These are phyloP conservation scores for Candida cerambycidarum DNA, from an alignment of 805 yeast species.

Conservation along the genomic window DNA sequence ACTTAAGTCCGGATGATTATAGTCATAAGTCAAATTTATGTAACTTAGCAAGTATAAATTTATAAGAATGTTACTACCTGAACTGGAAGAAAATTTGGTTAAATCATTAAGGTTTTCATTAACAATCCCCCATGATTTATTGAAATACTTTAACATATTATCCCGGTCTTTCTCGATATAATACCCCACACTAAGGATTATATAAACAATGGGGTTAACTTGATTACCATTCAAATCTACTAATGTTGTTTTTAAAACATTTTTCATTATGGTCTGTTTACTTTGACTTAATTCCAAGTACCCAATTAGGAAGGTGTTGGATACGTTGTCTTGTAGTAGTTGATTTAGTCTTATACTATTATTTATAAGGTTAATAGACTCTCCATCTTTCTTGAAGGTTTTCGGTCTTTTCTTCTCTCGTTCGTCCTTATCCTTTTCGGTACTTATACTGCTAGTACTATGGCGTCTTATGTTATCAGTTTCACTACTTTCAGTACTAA, in stretches of 20 bases:
- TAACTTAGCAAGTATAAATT: conserved; percentile 46
- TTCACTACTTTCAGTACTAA: too few species aligned
- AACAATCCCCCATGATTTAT: conserved; percentile 39
- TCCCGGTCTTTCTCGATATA: conserved; percentile 28
- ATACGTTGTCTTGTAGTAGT: conserved; percentile 19
- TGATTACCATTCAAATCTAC: conserved; percentile 28
- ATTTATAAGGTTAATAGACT: neutral
- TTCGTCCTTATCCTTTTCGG: neutral
- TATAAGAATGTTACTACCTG: conserved; percentile 34
- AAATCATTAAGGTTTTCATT: conserved; percentile 2
- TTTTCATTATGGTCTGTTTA: conserved; percentile 13
- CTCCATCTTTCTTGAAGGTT: conserved; percentile 1
- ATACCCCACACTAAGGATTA: conserved; percentile 47
- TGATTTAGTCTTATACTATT: conserved; percentile 19
- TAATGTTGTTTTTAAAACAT: conserved; percentile 3
- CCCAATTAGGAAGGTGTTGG: conserved; percentile 30
- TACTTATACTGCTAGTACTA: too few species aligned
- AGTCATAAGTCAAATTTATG: conserved; percentile 41
- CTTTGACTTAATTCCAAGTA: conserved; percentile 18
- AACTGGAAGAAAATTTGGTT: neutral
- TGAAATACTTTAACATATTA: conserved; percentile 34
- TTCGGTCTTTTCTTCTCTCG: neutral
- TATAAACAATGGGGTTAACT: conserved; percentile 34
- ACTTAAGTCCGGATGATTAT: conserved; percentile 26
- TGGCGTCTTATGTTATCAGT: too few species aligned